Percentiles rank a stretch among this genome's conserved stretches.
Evolutionary conservation across 2,329 filamentous ascomycete genomes (phyloP).

Genomic region (Cryphonectria parasitica): DNA sequence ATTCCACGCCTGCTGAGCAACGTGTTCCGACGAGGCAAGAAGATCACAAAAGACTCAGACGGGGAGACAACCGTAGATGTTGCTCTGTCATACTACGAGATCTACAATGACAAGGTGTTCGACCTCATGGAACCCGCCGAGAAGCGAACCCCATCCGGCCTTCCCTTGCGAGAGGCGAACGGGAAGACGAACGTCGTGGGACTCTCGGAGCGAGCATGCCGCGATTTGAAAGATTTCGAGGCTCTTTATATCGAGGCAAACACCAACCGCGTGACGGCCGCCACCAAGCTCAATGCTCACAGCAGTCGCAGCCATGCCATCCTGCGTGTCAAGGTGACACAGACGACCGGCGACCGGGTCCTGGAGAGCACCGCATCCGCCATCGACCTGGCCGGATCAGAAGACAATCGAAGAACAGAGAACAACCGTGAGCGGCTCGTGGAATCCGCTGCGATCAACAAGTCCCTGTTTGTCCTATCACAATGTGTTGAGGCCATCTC

Average conservation of each 20-base stretch:
- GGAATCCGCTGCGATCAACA: slow-evolving; percentile 98
- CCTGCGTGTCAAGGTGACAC: slow-evolving; percentile 83
- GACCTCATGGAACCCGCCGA: slow-evolving; percentile 88
- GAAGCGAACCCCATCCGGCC: slow-evolving; percentile 78
- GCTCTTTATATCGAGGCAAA: slow-evolving; percentile 89
- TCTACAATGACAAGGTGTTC: slow-evolving; percentile 95
- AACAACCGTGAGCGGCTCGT: slow-evolving; percentile 90
- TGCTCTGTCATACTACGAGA: slow-evolving; percentile 89
- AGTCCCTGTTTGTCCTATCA: slow-evolving; percentile 90
- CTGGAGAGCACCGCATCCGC: slow-evolving; percentile 85
- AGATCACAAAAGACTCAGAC: slow-evolving; percentile 77
- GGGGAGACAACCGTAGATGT: slow-evolving; percentile 74
- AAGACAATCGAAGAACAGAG: slow-evolving; percentile 92
- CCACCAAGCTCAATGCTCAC: slow-evolving; percentile 91
- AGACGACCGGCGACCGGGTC: slow-evolving; percentile 69
- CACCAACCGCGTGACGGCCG: slow-evolving; percentile 83
- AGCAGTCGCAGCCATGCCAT: slow-evolving; percentile 91
- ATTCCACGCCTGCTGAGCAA: slow-evolving; percentile 84
- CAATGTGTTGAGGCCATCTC: slow-evolving; percentile 96
- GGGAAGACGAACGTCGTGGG: slow-evolving; percentile 88
- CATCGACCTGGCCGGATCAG: slow-evolving; percentile 93
- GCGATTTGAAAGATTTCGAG: slow-evolving; percentile 88
- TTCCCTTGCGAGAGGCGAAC: slow-evolving; percentile 83
- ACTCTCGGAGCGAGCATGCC: slow-evolving; percentile 79
- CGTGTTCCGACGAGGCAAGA: slow-evolving; percentile 83